phyloP scores from a whole-genome alignment of 257 asterid genomes.

The Osmanthus fragrans region DNA sequence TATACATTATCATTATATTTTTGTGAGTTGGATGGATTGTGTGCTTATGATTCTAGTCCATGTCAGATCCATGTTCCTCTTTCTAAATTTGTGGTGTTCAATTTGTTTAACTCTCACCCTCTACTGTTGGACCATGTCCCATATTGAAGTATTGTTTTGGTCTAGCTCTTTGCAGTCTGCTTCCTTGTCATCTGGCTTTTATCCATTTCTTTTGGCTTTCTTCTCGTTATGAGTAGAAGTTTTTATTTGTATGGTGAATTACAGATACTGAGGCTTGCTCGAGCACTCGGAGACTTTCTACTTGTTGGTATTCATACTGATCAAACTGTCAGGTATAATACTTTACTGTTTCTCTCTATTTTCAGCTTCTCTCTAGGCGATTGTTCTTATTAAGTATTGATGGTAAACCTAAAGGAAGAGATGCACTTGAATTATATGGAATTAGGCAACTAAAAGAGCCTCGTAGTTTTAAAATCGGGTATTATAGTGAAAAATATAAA shows the following conservation, averaged over 20 bases:
- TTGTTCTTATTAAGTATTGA: neutral
- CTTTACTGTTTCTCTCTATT: conserved; percentile 4
- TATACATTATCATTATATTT: conserved; percentile 7
- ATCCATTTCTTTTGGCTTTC: neutral
- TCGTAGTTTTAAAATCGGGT: neutral
- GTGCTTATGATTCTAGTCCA: neutral
- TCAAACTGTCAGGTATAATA: conserved; percentile 76
- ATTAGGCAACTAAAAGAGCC: neutral
- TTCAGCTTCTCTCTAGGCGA: conserved; percentile 5
- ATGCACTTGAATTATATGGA: neutral
- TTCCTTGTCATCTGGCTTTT: neutral
- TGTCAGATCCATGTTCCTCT: neutral
- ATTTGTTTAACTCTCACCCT: neutral
- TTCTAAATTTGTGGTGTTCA: neutral
- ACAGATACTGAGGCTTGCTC: conserved; percentile 90
- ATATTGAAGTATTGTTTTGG: neutral
- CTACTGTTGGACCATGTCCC: neutral
- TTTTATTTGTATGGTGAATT: conserved; percentile 24
- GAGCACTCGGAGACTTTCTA: conserved; percentile 97
- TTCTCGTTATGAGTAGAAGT: conserved; percentile 1
- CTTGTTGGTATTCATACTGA: conserved; percentile 99
- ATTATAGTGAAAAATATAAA: neutral
- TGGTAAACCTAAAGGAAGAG: neutral
- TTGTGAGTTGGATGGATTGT: neutral
- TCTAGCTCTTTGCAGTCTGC: neutral